Evolutionary conservation across 352 stramenopile genomes (phyloP), one percentile per base, ranked within the genome.

Genomic region (Globisporangium spinosum): DNA sequence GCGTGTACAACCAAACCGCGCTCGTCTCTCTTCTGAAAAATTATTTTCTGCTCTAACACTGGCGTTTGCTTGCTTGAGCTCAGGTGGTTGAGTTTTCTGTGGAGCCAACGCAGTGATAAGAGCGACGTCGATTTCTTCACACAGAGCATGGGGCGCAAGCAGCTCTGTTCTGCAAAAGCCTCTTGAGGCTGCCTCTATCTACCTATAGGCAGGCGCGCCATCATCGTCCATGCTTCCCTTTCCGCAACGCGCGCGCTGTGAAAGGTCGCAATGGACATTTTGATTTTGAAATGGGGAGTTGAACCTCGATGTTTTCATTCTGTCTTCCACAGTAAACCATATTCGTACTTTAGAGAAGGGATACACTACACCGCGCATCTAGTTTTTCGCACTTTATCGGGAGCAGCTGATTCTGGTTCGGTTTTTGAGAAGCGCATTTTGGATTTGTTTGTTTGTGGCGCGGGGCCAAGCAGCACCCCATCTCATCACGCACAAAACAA

Each of bases 361-460:
- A 7, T 15, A 55, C 47, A 27, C 2, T 55, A 27, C n/a, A 2
- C 12, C 15, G 20, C n/a, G 3, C 8, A 15, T 13, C 5, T 55
- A 55, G 15, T 15, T 49, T 49, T 23, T 56, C 49, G 49, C 49
- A 56, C 49, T 29, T 56, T 25, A 29, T 20, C 12, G 49, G n/a
- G 17, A 56, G 49, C 3, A 17, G n/a, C 49, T 56, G 49, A 56
- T 56, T 56, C 49, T 56, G 49, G 22, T 56, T 56, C 49, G 8
- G 49, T 25, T 56, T 56, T 27, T 55, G 20, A 55, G 20, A 34
- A 25, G 25, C 25, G 27, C 54, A 49, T 59, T 59, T 34, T 34
- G 54, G 23, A 60, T 60, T 60, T 60, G 43, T 8, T 51, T 51
- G 43, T 51, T 51, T 51, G 43, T 51, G 15, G 43, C 6, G 43